These are phyloP conservation scores for Suhomyces kilbournensis DNA, from an alignment of 805 yeast species.

Conservation along the genomic window DNA sequence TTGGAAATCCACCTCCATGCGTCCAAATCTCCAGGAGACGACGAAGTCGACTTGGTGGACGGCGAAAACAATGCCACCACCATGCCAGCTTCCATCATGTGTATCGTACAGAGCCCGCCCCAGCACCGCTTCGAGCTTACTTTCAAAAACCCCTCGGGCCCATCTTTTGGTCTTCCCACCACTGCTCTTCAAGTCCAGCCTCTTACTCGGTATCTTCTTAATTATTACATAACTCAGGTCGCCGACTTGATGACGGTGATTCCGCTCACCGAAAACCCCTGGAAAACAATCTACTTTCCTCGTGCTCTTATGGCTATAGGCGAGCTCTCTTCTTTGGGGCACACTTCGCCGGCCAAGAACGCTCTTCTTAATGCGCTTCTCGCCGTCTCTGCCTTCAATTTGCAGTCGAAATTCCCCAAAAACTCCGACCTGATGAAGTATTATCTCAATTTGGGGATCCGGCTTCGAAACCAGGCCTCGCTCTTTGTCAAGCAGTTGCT, in stretches of 20 bases:
- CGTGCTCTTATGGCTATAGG: constrained; percentile 80
- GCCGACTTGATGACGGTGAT: constrained; percentile 78
- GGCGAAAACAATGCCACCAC: constrained; percentile 35
- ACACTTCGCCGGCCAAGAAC: constrained; percentile 71
- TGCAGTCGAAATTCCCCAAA: constrained; percentile 68
- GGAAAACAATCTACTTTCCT: constrained; percentile 86
- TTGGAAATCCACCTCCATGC: constrained; percentile 46
- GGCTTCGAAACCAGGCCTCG: constrained; percentile 72
- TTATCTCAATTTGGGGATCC: constrained; percentile 69
- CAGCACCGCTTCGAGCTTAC: constrained; percentile 42
- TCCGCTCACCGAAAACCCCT: constrained; percentile 72
- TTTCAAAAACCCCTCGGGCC: constrained; percentile 21
- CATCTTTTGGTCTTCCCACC: constrained; percentile 45
- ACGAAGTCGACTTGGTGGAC: constrained; percentile 28
- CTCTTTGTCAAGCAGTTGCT: constrained; percentile 59
- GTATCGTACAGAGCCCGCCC: constrained; percentile 37
- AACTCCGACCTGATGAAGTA: constrained; percentile 65
- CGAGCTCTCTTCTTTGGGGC: constrained; percentile 70
- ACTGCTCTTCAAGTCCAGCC: constrained; percentile 66
- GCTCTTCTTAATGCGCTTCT: constrained; percentile 74
- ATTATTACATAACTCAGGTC: constrained; percentile 70
- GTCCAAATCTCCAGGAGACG: constrained; percentile 18
- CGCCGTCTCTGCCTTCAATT: constrained; percentile 78
- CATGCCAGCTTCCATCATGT: constrained; percentile 57
- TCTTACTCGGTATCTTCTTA: constrained; percentile 65